These are phyloP conservation scores for Chamaecyparis obtusa DNA, from an alignment of 75 land plant species.

Conservation along the genomic window DNA sequence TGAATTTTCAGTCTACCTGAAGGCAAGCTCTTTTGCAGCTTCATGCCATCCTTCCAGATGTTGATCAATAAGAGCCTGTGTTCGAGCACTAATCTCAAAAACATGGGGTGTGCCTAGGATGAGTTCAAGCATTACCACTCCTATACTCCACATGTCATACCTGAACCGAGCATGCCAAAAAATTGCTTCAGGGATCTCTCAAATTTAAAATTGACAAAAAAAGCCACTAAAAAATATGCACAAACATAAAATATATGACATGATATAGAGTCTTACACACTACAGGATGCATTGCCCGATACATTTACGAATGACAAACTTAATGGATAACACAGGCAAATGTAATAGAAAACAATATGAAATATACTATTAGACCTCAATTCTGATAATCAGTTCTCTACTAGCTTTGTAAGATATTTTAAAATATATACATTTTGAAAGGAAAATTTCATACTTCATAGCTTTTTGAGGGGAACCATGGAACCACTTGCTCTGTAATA, in stretches of 20 bases:
- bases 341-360: neutral
- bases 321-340: neutral
- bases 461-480: conserved; percentile 28
- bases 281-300: neutral
- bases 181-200: conserved; percentile 5
- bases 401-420: neutral
- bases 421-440: neutral
- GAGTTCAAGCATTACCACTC: conserved; percentile 91
- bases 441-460: conserved; percentile 39
- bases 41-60: conserved; percentile 85
- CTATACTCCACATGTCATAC: conserved; percentile 98
- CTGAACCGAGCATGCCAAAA: conserved; percentile 33
- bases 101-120: conserved; percentile 93
- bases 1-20: conserved; percentile 44
- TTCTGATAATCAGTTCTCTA: neutral
- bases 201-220: neutral
- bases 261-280: neutral
- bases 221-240: neutral
- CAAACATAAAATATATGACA: neutral
- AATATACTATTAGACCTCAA: neutral
- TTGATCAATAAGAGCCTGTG: conserved; percentile 69
- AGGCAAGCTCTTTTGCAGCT: conserved; percentile 66
- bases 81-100: conserved; percentile 71
- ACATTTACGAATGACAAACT: neutral
- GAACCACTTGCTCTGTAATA: conserved; percentile 77